These are phyloP conservation scores for Schizochytrium sp. DNA, from an alignment of 108 stramenopile genomes.

Conservation along the genomic window DNA sequence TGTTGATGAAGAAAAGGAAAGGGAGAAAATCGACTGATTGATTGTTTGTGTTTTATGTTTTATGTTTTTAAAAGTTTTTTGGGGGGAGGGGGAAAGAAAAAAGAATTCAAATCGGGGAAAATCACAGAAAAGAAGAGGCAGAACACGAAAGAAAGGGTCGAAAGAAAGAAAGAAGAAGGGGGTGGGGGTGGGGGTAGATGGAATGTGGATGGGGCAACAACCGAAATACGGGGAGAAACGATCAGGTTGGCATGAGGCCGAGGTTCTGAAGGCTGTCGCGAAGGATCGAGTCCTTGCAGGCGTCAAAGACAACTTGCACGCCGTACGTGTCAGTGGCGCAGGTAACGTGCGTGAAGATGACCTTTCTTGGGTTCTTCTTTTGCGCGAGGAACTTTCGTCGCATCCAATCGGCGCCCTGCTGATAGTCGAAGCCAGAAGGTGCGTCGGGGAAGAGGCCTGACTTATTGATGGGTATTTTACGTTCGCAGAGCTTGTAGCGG, in stretches of 20 bases:
- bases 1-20: no score
- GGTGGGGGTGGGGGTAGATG: no score
- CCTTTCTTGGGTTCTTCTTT: constrained; percentile 34
- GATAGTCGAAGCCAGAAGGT: constrained; percentile 68
- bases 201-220: no score
- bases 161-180: neutral
- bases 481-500: constrained; percentile 7
- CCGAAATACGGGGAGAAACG: neutral
- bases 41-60: no score
- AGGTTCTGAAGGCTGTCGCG: constrained; percentile 30
- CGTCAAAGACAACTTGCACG: constrained; percentile 49
- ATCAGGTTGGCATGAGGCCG: constrained; percentile 18
- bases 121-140: no score
- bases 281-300: constrained; percentile 51
- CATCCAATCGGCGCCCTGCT: constrained; percentile 78
- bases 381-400: constrained; percentile 84
- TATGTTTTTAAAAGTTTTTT: no score
- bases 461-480: neutral
- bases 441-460: constrained; percentile 63
- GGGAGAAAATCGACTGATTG: no score
- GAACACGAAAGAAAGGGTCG: neutral
- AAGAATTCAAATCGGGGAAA: no score
- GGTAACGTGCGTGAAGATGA: constrained; percentile 81
- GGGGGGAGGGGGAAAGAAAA: no score
- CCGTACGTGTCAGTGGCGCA: constrained; percentile 97